These are phyloP conservation scores for Ichthyophthirius multifiliis DNA, from an alignment of 169 alveolate genomes.

Conservation along the genomic window DNA sequence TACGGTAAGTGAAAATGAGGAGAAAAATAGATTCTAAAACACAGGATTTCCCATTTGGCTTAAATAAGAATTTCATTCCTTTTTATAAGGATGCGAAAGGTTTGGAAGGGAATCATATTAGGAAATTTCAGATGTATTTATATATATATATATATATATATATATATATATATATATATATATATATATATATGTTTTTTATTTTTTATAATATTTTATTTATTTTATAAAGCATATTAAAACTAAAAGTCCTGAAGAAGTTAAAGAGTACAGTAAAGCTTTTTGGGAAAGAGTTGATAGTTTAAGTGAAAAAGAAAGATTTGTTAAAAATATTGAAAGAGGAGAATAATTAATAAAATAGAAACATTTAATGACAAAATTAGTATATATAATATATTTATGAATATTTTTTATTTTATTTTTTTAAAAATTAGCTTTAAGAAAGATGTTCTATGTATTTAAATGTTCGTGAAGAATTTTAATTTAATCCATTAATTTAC, in stretches of 20 bases:
- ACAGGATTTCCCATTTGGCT: conserved; percentile 87
- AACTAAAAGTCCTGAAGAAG: conserved; percentile 71
- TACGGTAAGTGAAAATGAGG: conserved; percentile 78
- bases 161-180: background rate
- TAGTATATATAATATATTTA: conserved; percentile 50
- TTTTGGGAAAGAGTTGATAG: conserved; percentile 79
- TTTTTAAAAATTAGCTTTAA: background rate
- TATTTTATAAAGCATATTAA: conserved; percentile 45
- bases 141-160: background rate
- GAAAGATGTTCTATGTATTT: conserved; percentile 46
- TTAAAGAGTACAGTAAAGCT: conserved; percentile 61
- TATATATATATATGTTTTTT: background rate
- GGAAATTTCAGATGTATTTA: conserved; percentile 40
- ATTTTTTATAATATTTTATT: background rate
- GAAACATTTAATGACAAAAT: conserved; percentile 55
- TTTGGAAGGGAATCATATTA: conserved; percentile 71
- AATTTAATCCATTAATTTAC: conserved; percentile 62
- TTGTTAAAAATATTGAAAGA: conserved; percentile 73
- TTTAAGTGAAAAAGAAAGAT: conserved; percentile 72
- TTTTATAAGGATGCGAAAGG: conserved; percentile 68
- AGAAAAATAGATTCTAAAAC: conserved; percentile 55
- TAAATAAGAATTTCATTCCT: conserved; percentile 77
- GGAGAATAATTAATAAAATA: conserved; percentile 67
- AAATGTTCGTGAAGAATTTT: conserved; percentile 74
- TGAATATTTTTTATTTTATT: background rate